Evolutionary conservation across 1,284 basidiomycete genomes (phyloP), one percentile per base, ranked within the genome.

Genomic region (Athelia sp.): DNA sequence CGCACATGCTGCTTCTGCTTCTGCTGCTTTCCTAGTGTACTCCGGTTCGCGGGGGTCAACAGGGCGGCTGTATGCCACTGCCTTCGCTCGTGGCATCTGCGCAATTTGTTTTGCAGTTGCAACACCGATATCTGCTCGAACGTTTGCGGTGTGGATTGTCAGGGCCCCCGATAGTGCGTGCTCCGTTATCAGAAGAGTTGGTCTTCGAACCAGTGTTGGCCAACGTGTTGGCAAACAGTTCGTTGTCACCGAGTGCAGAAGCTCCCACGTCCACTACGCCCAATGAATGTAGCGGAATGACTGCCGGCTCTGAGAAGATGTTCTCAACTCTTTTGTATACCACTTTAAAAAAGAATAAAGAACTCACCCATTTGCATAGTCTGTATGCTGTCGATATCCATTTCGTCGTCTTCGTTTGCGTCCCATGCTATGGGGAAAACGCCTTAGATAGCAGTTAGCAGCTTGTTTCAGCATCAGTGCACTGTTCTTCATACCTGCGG

Each of bases 251-350:
- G 1, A 66, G 36, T 3, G 50, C 47, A 3, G 23, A 47, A 0
- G 58, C 46, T 18, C 59, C 55, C 0, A 50, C 54, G 40, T 67
- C 63, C 1, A 60, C 32, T 0, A 59, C 49, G 0, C 64, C 62
- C 0, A 54, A 29, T 0, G 47, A 17, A 38, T 58, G 50, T 14
- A 60, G 40, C 3, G 57, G 49, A 18, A 54, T 49, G n/a, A 40
- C 19, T n/a, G 36, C n/a, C 15, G 36, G 36, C n/a, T 4, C 36
- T 40, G 36, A 40, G 15, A 17, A 40, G n/a, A 40, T 40, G 26
- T n/a, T n/a, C n/a, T 4, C 4, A 13, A 29, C 6, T 29, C 4
- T 29, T 4, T 13, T 4, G 6, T 29, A 29, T 29, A 40, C n/a
- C 36, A 40, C 36, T 17, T 4, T 40, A 8, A n/a, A n/a, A n/a